Base-by-base conservation (phyloP, 2,329 filamentous ascomycete species). In the Zasmidium cellare region DNA sequence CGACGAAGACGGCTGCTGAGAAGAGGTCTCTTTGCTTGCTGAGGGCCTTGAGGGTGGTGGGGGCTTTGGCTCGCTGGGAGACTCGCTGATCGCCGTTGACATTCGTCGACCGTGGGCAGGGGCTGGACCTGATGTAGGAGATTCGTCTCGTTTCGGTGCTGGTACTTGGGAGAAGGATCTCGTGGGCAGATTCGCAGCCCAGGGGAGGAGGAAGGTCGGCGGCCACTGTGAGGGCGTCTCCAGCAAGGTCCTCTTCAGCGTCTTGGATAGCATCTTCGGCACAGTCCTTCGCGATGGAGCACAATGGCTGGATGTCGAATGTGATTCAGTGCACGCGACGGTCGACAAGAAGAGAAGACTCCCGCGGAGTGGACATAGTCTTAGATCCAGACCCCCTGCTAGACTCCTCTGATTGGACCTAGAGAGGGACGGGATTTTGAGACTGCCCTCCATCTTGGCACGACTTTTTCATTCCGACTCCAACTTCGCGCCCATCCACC, bases 201-300 rank as follows among this genome's bases (percentile, higher is more conserved):
- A 78, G 44, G 83, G 80, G 53, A 84, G 76, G 56, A 83, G 77
- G 70, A 82, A 80, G 18, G 77, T 75, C 9, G 81, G 80, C 35
- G 82, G 80, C 6, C 84, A 74, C 18, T 72, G 65, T n/a, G 69
- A 69, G 66, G 82, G 80, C 53, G 86, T 79, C 79, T 87, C 85
- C 75, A 86, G 73, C 48, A 85, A 76, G 75, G 85, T 87, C 78
- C 84, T 83, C 66, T 87, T 79, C 61, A 89, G 76, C 63, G 83
- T 80, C 71, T 84, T 73, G 45, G 75, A 75, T 60, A 80, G 69
- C 71, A 80, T 75, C 5, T 11, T 60, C 20, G 45, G n/a, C 31
- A 46, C 23, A 19, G 18, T 25, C 22, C 24, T 25, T 35, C 14
- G 28, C 41, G 9, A 38, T 46, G 41, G n/a, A 19, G 44, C 51